Percentiles rank a stretch among this genome's conserved stretches.
Conservation (phyloP, 1,284 basidiomycete species). For the Omphalotus olearius region DNA sequence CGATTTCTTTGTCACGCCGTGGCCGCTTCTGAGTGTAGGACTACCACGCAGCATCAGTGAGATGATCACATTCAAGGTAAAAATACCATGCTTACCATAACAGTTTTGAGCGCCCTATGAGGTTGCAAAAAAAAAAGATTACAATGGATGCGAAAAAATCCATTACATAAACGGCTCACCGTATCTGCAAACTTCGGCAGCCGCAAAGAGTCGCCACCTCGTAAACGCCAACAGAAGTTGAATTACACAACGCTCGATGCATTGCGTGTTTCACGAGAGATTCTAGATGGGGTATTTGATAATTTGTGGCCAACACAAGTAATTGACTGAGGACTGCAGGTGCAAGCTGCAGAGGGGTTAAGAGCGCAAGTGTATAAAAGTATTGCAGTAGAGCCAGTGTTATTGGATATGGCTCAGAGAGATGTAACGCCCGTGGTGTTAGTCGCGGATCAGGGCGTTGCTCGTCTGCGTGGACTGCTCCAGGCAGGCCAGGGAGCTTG, state of each 20-base stretch:
- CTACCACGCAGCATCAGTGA: conserved; percentile 27
- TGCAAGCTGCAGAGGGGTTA: conserved; percentile 87
- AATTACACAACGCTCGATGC: conserved; percentile 81
- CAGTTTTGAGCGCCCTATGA: conserved; percentile 64
- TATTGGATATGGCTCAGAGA: conserved; percentile 89
- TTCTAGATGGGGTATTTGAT: conserved; percentile 74
- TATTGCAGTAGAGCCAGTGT: conserved; percentile 89
- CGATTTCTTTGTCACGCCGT: conserved; percentile 48
- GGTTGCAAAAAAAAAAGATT: conserved; percentile 4
- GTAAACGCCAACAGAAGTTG: conserved; percentile 85
- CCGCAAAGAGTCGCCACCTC: conserved; percentile 91
- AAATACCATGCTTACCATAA: conserved; percentile 51
- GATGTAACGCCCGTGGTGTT: conserved; percentile 71
- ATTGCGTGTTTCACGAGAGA: conserved; percentile 86
- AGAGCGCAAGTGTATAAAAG: conserved; percentile 82
- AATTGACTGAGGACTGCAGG: conserved; percentile 87
- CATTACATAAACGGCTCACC: conserved; percentile 39
- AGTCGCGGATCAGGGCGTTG: conserved; percentile 61
- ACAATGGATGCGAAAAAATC: neutral
- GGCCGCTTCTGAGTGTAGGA: conserved; percentile 69
- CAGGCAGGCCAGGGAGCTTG: conserved; percentile 54
- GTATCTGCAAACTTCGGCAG: conserved; percentile 83
- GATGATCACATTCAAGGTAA: neutral
- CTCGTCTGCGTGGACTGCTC: conserved; percentile 39
- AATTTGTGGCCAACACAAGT: conserved; percentile 80